Base-by-base conservation (phyloP, 169 alveolate genomes). In the Cryptosporidium ryanae region DNA sequence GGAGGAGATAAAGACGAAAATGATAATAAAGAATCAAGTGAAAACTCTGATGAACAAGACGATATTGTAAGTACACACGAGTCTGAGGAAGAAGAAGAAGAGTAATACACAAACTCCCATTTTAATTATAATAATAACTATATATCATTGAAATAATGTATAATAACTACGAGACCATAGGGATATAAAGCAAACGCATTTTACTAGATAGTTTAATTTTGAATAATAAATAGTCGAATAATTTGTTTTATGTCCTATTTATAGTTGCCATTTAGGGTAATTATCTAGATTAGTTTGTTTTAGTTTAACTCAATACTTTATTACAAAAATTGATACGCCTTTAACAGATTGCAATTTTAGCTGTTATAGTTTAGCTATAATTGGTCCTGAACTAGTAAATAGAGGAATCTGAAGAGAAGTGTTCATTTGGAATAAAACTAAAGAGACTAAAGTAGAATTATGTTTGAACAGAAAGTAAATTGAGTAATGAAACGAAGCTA, bases 61-160 rank as follows among this genome's bases (percentile, higher is more conserved):
- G 71, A 61, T 0, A 29, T 65, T 27, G 83, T 0, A 15, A 76
- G 87, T 61, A 50, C 63, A 12, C 87, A 34, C 12, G 87, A 59
- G 8, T 59, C 87, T 13, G 87, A 76, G 34, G 87, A 76, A 55
- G 87, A 76, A 29, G 71, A 76, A 50, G 87, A 76, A 21, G 84
- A 66, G 44, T 21, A 43, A 48, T 2, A 46, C 15, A 15, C 8
- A 61, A 38, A 38, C 46, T n/a, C n/a, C n/a, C n/a, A 38, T 38
- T 10, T 38, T 38, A 54, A 54, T 54, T 21, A 12, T 18, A 54
- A 25, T 8, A 21, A 54, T 54, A 54, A 25, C 23, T 21, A 54
- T 54, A 54, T 54, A 54, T 54, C 64, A 21, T 10, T 2, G 6
- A 7, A 54, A 21, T 8, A 54, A 54, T 54, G 7, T 7, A 54